These are phyloP conservation scores for Kockiozyma suomiensis DNA, from an alignment of 805 yeast species.

Conservation along the genomic window DNA sequence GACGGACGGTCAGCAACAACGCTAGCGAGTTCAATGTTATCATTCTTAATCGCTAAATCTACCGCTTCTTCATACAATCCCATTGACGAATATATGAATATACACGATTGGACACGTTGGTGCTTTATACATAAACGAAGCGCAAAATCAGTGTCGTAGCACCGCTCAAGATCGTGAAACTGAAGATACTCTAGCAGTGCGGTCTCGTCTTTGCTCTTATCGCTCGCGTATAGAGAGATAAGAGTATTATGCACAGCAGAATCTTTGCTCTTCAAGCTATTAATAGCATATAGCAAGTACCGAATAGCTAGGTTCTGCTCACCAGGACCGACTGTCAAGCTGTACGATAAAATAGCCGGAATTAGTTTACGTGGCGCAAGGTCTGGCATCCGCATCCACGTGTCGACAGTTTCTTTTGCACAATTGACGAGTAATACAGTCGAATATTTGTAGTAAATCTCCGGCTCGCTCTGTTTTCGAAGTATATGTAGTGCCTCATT, in stretches of 20 bases:
- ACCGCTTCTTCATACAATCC: constrained; percentile 80
- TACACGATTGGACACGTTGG: constrained; percentile 64
- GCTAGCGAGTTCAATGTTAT: constrained; percentile 60
- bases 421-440: constrained; percentile 66
- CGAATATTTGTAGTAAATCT: constrained; percentile 65
- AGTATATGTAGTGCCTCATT: constrained; percentile 63
- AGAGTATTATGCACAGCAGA: constrained; percentile 67
- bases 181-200: constrained; percentile 56
- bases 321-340: constrained; percentile 41
- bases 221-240: constrained; percentile 64
- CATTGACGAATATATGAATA: constrained; percentile 68
- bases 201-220: constrained; percentile 50
- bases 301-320: constrained; percentile 65
- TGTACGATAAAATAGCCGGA: constrained; percentile 73
- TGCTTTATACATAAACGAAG: constrained; percentile 69
- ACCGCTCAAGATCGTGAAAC: constrained; percentile 39
- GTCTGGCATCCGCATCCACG: constrained; percentile 66
- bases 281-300: constrained; percentile 60
- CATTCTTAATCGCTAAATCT: constrained; percentile 64
- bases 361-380: constrained; percentile 66
- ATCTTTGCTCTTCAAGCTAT: constrained; percentile 49
- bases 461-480: constrained; percentile 51
- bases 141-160: constrained; percentile 72
- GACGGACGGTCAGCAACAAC: constrained; percentile 58
- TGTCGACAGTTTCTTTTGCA: constrained; percentile 69